A percentile compares a stretch with the other conserved stretches of the same genome.
Evolutionary conservation across 2,329 filamentous ascomycete species (phyloP).

Genomic region (Ciborinia camelliae): DNA sequence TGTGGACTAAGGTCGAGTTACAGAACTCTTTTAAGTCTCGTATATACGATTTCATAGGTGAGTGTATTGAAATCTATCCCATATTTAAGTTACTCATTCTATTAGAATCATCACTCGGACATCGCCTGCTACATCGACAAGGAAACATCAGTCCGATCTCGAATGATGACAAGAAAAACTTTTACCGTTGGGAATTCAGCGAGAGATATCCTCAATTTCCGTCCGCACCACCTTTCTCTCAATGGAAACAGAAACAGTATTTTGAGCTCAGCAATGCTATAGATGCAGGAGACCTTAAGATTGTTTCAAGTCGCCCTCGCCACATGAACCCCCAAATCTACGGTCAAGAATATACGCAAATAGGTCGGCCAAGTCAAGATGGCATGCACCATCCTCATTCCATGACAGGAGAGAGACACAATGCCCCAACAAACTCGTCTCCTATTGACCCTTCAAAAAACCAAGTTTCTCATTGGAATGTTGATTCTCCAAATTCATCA

Average conservation of each 20-base stretch:
- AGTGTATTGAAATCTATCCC: neutral
- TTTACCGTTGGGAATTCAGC: neutral
- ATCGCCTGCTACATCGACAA: neutral
- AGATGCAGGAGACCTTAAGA: neutral
- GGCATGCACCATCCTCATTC: neutral
- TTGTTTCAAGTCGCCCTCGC: no score
- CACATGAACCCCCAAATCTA: no score
- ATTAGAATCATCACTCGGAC: neutral
- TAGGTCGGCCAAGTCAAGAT: neutral
- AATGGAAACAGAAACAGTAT: neutral
- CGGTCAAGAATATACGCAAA: no score
- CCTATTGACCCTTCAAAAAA: neutral
- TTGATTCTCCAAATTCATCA: neutral
- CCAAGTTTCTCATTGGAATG: neutral
- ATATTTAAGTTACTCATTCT: neutral
- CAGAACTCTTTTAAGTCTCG: neutral
- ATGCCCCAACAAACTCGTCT: neutral
- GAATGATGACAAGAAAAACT: neutral
- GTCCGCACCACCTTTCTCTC: neutral
- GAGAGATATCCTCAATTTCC: neutral
- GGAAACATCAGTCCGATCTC: neutral
- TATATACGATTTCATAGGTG: neutral
- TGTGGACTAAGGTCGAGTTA: neutral
- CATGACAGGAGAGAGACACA: neutral
- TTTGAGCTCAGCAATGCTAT: neutral